phyloP scores from a whole-genome alignment of 2,329 filamentous ascomycete species.

The Penicillium decumbens region DNA sequence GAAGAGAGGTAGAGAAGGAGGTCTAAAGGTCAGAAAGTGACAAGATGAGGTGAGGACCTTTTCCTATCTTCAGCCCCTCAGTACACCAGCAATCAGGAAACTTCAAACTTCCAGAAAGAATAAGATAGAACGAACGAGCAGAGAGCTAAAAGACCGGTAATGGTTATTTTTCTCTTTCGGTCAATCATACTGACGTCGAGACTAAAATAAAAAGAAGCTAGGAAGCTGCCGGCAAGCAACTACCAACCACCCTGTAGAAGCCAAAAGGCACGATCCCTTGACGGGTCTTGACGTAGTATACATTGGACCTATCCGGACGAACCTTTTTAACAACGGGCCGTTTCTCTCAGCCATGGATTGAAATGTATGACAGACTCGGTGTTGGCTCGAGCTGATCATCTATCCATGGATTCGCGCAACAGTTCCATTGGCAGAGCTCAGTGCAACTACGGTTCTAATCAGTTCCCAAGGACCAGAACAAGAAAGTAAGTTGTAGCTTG shows the following conservation, averaged over 20 bases:
- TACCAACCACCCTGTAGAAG: not conserved
- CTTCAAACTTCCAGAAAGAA: not conserved
- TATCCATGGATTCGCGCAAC: conserved; percentile 11
- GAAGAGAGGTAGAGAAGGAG: not conserved
- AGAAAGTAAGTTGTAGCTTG: not conserved
- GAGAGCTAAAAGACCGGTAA: not conserved
- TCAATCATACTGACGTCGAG: conserved; percentile 35
- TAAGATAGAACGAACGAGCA: not conserved
- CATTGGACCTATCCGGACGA: conserved; percentile 8
- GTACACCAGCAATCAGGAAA: not conserved
- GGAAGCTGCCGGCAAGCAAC: conserved; percentile 16
- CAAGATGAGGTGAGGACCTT: not conserved
- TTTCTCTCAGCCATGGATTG: conserved; percentile 2
- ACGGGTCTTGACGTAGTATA: conserved; percentile 24
- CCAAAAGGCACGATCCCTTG: conserved; percentile 4
- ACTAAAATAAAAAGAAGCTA: not conserved
- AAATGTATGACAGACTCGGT: conserved; percentile 2
- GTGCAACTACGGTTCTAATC: conserved; percentile 3
- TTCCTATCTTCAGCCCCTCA: not conserved
- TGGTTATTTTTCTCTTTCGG: not conserved
- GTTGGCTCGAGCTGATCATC: not conserved
- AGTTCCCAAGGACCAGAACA: not conserved
- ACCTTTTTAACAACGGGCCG: conserved; percentile 8
- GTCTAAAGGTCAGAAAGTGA: not conserved
- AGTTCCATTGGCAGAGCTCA: conserved; percentile 11